Evolutionary conservation across 1,139 yeast genomes (phyloP).

Genomic region (Nakaseomyces glabratus): DNA sequence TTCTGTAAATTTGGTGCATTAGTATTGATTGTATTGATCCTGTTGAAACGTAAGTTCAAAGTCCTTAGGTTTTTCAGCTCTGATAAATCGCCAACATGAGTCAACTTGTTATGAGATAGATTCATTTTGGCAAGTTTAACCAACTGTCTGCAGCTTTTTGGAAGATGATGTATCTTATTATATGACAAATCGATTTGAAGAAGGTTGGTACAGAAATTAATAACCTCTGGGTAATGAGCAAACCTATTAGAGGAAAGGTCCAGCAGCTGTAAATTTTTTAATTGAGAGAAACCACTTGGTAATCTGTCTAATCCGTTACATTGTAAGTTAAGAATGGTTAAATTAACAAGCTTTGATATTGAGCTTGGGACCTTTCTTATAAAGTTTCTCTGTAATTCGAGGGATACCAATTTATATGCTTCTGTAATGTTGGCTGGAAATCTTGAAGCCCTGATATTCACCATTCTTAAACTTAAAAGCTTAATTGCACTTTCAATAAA

Average conservation of each 20-base stretch:
- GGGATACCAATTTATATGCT: constrained; percentile 56
- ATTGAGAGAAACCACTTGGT: constrained; percentile 53
- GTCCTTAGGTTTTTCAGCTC: constrained; percentile 53
- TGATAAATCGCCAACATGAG: constrained; percentile 40
- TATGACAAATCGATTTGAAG: constrained; percentile 73
- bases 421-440: constrained; percentile 69
- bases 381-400: constrained; percentile 74
- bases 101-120: constrained; percentile 63
- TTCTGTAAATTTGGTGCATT: constrained; percentile 61
- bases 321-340: constrained; percentile 53
- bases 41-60: constrained; percentile 71
- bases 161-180: constrained; percentile 56
- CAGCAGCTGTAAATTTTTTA: constrained; percentile 48
- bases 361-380: constrained; percentile 53
- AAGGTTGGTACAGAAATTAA: constrained; percentile 54
- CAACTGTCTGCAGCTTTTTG: constrained; percentile 54
- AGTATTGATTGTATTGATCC: constrained; percentile 54
- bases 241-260: constrained; percentile 79
- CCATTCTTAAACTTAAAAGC: constrained; percentile 56
- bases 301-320: constrained; percentile 62
- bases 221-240: constrained; percentile 55
- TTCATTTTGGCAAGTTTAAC: constrained; percentile 57
- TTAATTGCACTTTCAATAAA: constrained; percentile 78
- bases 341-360: constrained; percentile 44
- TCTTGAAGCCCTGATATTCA: constrained; percentile 61